A percentile compares a stretch with the other conserved stretches of the same genome.
Evolutionary conservation across 805 yeast genomes (phyloP).

Genomic region (Schizosaccharomyces osmophilus): DNA sequence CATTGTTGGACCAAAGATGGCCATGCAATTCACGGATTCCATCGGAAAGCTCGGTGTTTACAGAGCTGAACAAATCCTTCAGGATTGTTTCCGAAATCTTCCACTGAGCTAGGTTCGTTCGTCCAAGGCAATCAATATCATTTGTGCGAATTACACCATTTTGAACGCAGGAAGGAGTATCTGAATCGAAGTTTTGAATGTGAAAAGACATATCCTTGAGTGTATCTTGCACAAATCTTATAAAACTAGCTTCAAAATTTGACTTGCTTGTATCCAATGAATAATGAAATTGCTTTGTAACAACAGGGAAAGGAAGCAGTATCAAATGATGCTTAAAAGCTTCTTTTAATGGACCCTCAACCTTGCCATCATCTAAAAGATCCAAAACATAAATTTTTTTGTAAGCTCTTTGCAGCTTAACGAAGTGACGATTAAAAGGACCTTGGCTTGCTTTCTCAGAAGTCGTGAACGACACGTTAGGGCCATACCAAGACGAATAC

Average conservation of each 20-base stretch:
- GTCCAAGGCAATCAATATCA: conserved; percentile 94
- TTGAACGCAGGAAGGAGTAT: conserved; percentile 19
- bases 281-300: background rate
- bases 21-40: background rate
- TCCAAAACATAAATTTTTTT: background rate
- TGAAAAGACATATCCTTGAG: background rate
- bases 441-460: background rate
- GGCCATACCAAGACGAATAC: background rate
- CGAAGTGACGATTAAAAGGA: background rate
- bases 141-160: conserved; percentile 63
- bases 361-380: background rate
- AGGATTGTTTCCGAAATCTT: conserved; percentile 39
- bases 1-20: background rate
- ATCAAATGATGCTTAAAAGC: background rate
- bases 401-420: background rate
- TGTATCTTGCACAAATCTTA: background rate
- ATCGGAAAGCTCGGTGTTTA: background rate
- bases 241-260: background rate
- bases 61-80: background rate
- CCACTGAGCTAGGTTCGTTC: conserved; percentile 86
- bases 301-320: background rate
- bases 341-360: background rate
- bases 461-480: background rate
- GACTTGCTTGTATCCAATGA: background rate
- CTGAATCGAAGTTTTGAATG: background rate